These are phyloP conservation scores for Pterocarpus macrocarpus DNA, from an alignment of 306 rosid species.

Conservation along the genomic window DNA sequence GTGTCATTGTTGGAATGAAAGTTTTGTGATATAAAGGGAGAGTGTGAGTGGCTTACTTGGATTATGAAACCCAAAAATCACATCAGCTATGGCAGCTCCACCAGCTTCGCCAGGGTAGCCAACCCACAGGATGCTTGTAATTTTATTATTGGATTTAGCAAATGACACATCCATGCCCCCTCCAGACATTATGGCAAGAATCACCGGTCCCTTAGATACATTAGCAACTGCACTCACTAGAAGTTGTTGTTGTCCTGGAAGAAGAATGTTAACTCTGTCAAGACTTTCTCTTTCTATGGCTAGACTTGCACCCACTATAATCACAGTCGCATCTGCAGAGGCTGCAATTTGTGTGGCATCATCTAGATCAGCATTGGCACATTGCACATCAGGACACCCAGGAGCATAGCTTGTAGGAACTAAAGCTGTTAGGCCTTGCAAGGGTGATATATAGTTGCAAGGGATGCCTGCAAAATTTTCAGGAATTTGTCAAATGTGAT, in stretches of 20 bases:
- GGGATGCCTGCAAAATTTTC: conserved; percentile 76
- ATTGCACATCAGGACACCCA: conserved; percentile 82
- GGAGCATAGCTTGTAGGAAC: conserved; percentile 74
- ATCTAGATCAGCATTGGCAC: conserved; percentile 66
- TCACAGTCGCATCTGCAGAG: conserved; percentile 90
- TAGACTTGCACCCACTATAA: conserved; percentile 79
- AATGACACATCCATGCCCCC: conserved; percentile 93
- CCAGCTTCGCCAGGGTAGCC: conserved; percentile 99
- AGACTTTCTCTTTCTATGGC: conserved; percentile 89
- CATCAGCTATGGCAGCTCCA: conserved; percentile 96
- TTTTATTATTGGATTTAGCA: conserved; percentile 75
- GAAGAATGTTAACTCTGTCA: conserved; percentile 75
- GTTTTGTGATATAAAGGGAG: background rate
- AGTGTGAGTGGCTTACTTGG: conserved; percentile 71
- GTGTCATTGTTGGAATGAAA: background rate
- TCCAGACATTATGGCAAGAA: conserved; percentile 95
- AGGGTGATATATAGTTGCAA: conserved; percentile 80
- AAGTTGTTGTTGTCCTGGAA: conserved; percentile 90
- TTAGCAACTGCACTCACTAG: conserved; percentile 80
- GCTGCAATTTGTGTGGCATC: conserved; percentile 79
- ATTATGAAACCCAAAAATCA: conserved; percentile 81
- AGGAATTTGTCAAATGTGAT: conserved; percentile 26
- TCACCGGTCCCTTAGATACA: conserved; percentile 88
- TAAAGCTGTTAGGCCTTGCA: conserved; percentile 80
- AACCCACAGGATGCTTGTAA: conserved; percentile 95